Evolutionary conservation across 2,329 filamentous ascomycete genomes (phyloP).

Genomic region (Byssochlamys sp.): DNA sequence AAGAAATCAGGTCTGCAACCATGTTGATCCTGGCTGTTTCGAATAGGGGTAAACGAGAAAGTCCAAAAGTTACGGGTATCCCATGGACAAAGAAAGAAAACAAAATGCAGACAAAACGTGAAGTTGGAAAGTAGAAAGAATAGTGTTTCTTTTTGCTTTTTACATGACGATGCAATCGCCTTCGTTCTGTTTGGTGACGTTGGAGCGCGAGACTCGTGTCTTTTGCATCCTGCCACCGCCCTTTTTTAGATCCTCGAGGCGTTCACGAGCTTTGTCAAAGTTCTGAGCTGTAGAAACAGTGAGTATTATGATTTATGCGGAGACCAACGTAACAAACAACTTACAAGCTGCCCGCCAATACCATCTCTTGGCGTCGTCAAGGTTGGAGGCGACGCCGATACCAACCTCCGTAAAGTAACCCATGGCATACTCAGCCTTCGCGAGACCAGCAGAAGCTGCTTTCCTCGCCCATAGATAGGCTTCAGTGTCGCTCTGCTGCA

Average conservation of each 20-base stretch:
- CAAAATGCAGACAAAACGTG: background rate
- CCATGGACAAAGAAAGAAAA: background rate
- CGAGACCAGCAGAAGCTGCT: conserved; percentile 73
- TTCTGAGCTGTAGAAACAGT: conserved; percentile 62
- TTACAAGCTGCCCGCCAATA: conserved; percentile 94
- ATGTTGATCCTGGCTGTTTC: background rate
- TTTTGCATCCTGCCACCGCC: conserved; percentile 64
- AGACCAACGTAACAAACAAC: conserved; percentile 30
- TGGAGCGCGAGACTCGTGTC: conserved; percentile 69
- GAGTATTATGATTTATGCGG: conserved; percentile 1
- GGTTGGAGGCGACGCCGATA: conserved; percentile 72
- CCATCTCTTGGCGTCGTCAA: conserved; percentile 96
- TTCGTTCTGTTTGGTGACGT: conserved; percentile 73
- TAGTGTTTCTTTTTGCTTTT: conserved; percentile 31
- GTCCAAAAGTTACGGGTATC: background rate
- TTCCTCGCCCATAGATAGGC: conserved; percentile 96
- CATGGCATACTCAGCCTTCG: conserved; percentile 96
- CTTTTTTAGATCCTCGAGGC: conserved; percentile 82
- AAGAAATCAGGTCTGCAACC: background rate
- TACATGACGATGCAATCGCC: conserved; percentile 83
- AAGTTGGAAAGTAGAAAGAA: conserved; percentile 1
- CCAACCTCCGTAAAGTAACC: conserved; percentile 94
- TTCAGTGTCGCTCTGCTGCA: conserved; percentile 87
- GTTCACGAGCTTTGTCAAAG: conserved; percentile 83
- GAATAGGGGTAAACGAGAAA: background rate